Evolutionary conservation across 768 basidiomycete species (phyloP), one percentile per base, ranked within the genome.

Genomic region (Mycena haematopus): DNA sequence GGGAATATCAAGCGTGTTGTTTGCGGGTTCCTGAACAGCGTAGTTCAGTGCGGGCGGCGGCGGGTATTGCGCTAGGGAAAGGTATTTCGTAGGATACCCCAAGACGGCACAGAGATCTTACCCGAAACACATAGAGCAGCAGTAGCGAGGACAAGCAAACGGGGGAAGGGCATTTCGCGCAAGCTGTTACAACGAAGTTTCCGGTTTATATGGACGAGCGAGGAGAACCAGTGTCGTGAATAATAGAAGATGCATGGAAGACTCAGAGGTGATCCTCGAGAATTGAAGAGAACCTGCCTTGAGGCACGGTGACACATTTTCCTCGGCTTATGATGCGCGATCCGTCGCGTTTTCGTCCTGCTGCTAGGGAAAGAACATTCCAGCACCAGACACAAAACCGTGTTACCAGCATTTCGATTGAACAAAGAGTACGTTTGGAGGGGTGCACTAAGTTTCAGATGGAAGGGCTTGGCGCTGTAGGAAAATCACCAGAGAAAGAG

Each of bases 1-100:
- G 14, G 42, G 51, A 3, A 31, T n/a, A 50, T 19, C 56, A 33
- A 19, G 21, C 38, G 47, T 52, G 59, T 40, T 65, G 50, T 14
- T 54, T 10, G 62, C 17, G 14, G 62, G 57, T 21, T 60, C 42
- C 35, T 63, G 55, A 15, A 44, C 35, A 17, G 59, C 44, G 24
- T 31, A 31, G 29, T 58, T 56, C 9, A 55, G 52, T 4, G 62
- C 66, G 1, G 66, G 66, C 33, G 66, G 56, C 17, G 61, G 56
- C 24, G 56, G n/a, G 27, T 50, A 50, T 45, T 52, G 55, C 35
- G 52, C 55, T 56, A 21, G 29, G 29, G 29, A 36, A 38, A 25
- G 24, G 19, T 17, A 5, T 10, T 54, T 62, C 22, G 36, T 36
- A 13, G 21, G 13, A 31, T 8, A 14, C 22, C 9, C 3, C 10